Conservation (phyloP, 2,329 filamentous ascomycete genomes). For the Neopestalotiopsis sp. region DNA sequence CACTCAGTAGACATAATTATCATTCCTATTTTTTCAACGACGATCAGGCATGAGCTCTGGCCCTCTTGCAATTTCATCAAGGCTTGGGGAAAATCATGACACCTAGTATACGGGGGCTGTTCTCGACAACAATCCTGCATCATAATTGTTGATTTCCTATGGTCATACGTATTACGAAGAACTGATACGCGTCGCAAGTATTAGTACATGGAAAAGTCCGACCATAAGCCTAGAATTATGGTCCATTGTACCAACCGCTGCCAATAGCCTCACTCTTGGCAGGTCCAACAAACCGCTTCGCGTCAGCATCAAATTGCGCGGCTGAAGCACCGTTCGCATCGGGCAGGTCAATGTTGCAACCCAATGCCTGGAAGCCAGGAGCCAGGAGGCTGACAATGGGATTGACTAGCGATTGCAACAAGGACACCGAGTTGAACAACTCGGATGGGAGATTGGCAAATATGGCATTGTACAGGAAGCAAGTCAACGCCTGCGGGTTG, state of each 20-base stretch:
- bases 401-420: slow-evolving; percentile 20
- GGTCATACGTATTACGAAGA: too few species aligned
- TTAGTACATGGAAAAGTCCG: too few species aligned
- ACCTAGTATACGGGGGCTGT: too few species aligned
- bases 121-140: too few species aligned
- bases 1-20: too few species aligned
- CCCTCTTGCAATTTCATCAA: too few species aligned
- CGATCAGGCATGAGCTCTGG: too few species aligned
- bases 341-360: slow-evolving; percentile 21
- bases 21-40: too few species aligned
- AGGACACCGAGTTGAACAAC: slow-evolving; percentile 20
- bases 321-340: slow-evolving; percentile 13
- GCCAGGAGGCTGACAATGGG: slow-evolving; percentile 17
- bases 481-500: slow-evolving; percentile 22
- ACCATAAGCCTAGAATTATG: not conserved
- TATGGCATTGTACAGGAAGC: slow-evolving; percentile 26
- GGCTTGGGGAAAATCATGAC: too few species aligned
- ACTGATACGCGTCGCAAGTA: too few species aligned
- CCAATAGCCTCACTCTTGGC: slow-evolving; percentile 16
- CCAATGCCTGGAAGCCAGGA: slow-evolving; percentile 23
- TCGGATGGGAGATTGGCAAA: slow-evolving; percentile 25
- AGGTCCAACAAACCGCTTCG: slow-evolving; percentile 1
- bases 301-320: slow-evolving; percentile 3
- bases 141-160: too few species aligned
- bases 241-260: slow-evolving; percentile 11